Evolutionary conservation across 768 basidiomycete species (phyloP), one percentile per base, ranked within the genome.

Genomic region (Mycena venus): DNA sequence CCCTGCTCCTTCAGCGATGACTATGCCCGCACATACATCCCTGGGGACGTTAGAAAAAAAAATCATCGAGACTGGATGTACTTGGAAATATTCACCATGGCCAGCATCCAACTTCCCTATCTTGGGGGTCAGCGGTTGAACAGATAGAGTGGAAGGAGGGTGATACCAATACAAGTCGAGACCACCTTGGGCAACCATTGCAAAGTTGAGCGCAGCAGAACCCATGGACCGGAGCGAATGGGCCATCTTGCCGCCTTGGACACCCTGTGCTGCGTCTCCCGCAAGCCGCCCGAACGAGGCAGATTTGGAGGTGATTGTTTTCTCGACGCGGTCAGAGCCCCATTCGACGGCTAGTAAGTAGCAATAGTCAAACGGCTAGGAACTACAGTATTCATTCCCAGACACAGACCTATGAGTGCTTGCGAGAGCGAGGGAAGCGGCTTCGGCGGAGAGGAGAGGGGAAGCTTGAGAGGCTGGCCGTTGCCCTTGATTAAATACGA

Each of bases 1-100:
- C 7, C 98, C 98, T 0, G 97, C 95, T 81, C 98, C 98, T 73
- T 95, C 90, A 0, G 95, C 94, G 73, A 99, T 97, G 77, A 98
- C 92, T 15, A 95, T 92, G 0, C 97, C 98, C 3, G 98, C 96
- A 77, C 93, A 96, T 51, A 97, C 94, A 82, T 97, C 95, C 96
- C 74, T 75, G 31, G 31, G 29, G 34, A 27, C 9, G 6, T 64
- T 12, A 58, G 29, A 23, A 34, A n/a, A 38, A n/a, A 15, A 19
- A 14, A 17, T 36, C 31, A 17, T 11, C 11, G 25, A 44, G 21
- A 47, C 19, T 21, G 19, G 29, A 40, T 3, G 1, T n/a, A 19
- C 6, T 2, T 56, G 19, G 7, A 4, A 40, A 40, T 6, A 4
- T 23, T 62, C 27, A 75, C 74, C 96, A 97, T 17, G 94, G 91